Conservation (phyloP, 192 early-diverging fungal genomes). For the Oehlia diaphana region DNA sequence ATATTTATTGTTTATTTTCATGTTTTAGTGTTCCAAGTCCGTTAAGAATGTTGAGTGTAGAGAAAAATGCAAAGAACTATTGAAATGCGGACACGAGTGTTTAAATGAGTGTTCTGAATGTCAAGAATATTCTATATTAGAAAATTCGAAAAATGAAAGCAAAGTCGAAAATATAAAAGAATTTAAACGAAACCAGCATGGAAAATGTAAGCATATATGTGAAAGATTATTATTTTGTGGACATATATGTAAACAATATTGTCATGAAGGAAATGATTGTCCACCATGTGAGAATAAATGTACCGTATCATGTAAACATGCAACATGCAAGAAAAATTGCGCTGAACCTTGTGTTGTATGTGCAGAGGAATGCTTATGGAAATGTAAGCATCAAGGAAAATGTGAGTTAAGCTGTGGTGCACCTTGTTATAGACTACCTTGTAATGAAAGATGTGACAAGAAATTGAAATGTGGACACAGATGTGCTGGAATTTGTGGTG, state of each 20-base stretch:
- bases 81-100: slow-evolving; percentile 47
- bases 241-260: slow-evolving; percentile 25
- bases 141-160: too few species aligned
- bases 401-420: slow-evolving; percentile 55
- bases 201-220: slow-evolving; percentile 20
- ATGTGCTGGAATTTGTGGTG: slow-evolving; percentile 54
- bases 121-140: neutral
- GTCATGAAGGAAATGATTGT: slow-evolving; percentile 12
- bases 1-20: neutral
- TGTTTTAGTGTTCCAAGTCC: slow-evolving; percentile 31
- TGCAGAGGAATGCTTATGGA: slow-evolving; percentile 48
- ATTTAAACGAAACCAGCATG: slow-evolving; percentile 2
- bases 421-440: slow-evolving; percentile 58
- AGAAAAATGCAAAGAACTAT: slow-evolving; percentile 28
- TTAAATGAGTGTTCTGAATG: slow-evolving; percentile 41
- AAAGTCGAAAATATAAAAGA: too few species aligned
- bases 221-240: slow-evolving; percentile 34
- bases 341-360: slow-evolving; percentile 45
- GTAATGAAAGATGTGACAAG: slow-evolving; percentile 49
- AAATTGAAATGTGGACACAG: slow-evolving; percentile 49
- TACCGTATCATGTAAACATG: slow-evolving; percentile 42
- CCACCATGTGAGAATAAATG: slow-evolving; percentile 47
- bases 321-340: slow-evolving; percentile 41
- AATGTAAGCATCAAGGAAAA: slow-evolving; percentile 47
- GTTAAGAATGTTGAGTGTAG: slow-evolving; percentile 24